Conservation (phyloP, 1,284 basidiomycete genomes). For the Ustilago bromivora region DNA sequence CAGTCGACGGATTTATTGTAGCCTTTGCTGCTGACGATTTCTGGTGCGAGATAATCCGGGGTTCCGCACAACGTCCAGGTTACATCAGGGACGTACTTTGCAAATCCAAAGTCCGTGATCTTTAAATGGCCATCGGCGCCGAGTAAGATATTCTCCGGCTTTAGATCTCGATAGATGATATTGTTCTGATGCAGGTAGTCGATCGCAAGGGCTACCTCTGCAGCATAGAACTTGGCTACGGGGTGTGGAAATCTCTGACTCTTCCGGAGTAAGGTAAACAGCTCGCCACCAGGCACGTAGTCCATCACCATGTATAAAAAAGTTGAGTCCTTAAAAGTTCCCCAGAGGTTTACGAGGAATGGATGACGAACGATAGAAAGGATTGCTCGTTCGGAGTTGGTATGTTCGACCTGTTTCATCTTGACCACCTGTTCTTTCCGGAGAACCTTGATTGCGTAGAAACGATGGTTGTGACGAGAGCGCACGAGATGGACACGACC, state of each 20-base stretch:
- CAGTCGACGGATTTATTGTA: constrained; percentile 99
- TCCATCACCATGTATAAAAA: constrained; percentile 99
- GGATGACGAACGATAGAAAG: constrained; percentile 90
- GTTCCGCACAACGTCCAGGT: constrained; percentile 93
- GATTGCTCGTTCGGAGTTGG: constrained; percentile 93
- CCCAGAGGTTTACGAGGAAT: constrained; percentile 98
- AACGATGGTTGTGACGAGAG: constrained; percentile 64
- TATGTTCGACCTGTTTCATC: constrained; percentile 98
- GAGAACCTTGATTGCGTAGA: constrained; percentile 69
- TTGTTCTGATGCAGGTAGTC: constrained; percentile 90
- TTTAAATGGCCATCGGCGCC: constrained; percentile 96
- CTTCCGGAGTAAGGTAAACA: constrained; percentile 76
- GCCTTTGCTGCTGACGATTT: constrained; percentile 81
- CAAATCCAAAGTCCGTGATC: constrained; percentile 98
- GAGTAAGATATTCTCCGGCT: constrained; percentile 96
- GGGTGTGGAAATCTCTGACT: constrained; percentile 93
- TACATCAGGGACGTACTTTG: constrained; percentile 87
- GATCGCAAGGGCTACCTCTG: constrained; percentile 93
- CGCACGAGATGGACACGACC: constrained; percentile 67
- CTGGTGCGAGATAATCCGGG: constrained; percentile 81
- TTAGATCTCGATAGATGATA: constrained; percentile 97
- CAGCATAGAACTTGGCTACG: constrained; percentile 98
- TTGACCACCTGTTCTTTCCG: constrained; percentile 84
- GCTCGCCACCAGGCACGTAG: constrained; percentile 96
- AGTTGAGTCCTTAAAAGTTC: constrained; percentile 90